phyloP scores from a whole-genome alignment of 106 monocot genomes.

The Apostasia ramifera region DNA sequence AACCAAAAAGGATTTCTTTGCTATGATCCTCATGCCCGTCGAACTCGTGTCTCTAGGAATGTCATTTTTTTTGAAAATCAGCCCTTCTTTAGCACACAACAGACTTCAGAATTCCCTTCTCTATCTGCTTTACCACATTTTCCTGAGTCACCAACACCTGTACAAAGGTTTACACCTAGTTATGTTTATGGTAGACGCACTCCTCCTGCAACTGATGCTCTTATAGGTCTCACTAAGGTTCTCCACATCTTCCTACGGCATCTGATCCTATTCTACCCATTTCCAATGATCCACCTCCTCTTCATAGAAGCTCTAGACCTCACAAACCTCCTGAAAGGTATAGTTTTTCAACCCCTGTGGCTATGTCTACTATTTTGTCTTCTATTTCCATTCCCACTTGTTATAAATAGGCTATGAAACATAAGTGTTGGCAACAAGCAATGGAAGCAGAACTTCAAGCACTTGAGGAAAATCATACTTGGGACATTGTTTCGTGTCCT shows the following conservation, averaged over 20 bases:
- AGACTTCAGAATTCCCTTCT: background rate
- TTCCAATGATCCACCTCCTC: background rate
- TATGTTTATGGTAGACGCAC: background rate
- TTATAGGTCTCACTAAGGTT: background rate
- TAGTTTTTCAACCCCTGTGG: background rate
- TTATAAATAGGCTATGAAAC: background rate
- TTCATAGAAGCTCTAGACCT: background rate
- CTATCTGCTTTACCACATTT: background rate
- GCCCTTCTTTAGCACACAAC: background rate
- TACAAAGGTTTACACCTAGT: background rate
- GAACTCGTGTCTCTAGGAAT: constrained; percentile 9
- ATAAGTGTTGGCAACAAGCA: constrained; percentile 9
- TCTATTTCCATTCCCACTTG: background rate
- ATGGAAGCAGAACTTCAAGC: constrained; percentile 18
- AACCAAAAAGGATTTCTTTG: constrained; percentile 3
- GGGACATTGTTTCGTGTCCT: background rate
- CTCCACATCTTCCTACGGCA: background rate
- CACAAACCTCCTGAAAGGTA: background rate
- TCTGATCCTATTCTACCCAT: background rate
- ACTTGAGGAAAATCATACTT: constrained; percentile 12
- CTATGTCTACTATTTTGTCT: background rate
- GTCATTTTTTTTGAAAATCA: constrained; percentile 13
- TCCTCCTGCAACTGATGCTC: background rate
- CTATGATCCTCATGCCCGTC: background rate
- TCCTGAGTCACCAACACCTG: background rate